Evolutionary conservation across 768 basidiomycete species (phyloP).

Genomic region (Naganishia friedmannii): DNA sequence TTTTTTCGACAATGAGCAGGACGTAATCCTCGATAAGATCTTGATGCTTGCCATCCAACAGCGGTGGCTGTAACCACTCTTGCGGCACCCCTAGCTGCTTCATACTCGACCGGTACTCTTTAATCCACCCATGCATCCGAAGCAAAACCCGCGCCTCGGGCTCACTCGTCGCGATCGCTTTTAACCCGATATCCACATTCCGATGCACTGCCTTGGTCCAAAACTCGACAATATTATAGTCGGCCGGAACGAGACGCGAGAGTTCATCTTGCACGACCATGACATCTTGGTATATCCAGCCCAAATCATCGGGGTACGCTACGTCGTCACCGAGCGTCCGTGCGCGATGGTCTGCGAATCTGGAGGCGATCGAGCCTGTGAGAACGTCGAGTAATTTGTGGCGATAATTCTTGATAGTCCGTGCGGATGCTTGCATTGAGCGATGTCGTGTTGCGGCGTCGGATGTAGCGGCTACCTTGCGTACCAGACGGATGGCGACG

Average conservation of each 20-base stretch:
- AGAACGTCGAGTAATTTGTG: conserved; percentile 81
- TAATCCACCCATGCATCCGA: conserved; percentile 85
- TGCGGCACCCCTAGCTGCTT: conserved; percentile 81
- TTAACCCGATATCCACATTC: conserved; percentile 70
- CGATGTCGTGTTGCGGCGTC: conserved; percentile 91
- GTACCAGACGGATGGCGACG: conserved; percentile 86
- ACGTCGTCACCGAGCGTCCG: conserved; percentile 58
- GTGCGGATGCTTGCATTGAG: conserved; percentile 87
- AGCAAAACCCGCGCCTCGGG: conserved; percentile 87
- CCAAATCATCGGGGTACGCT: conserved; percentile 69
- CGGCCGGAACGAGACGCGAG: conserved; percentile 82
- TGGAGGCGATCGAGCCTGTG: conserved; percentile 67
- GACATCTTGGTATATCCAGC: conserved; percentile 92
- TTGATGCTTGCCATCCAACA: conserved; percentile 94
- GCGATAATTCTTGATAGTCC: conserved; percentile 91
- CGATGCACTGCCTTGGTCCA: conserved; percentile 88
- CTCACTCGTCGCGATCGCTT: conserved; percentile 65
- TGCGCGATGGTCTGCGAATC: conserved; percentile 62
- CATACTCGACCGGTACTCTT: conserved; percentile 93
- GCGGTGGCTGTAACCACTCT: conserved; percentile 77
- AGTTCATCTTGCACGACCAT: conserved; percentile 87
- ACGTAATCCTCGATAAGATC: conserved; percentile 92
- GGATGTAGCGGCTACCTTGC: conserved; percentile 79
- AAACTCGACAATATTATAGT: conserved; percentile 81
- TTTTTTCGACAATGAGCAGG: conserved; percentile 83